These are phyloP conservation scores for Fraxinus sp. DNA, from an alignment of 305 asterid genomes.

Conservation along the genomic window DNA sequence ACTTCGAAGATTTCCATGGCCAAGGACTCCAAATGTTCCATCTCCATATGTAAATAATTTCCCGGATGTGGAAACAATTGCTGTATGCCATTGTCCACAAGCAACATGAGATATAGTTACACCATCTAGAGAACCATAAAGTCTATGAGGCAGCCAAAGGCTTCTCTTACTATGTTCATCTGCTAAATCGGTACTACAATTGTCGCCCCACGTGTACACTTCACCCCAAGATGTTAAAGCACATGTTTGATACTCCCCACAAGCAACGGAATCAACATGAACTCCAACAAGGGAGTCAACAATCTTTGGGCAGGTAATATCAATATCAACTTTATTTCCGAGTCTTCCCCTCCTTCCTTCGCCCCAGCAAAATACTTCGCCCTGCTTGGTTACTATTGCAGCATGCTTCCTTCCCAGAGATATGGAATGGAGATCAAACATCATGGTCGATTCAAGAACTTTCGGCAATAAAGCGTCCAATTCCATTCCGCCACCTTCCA, in stretches of 20 bases:
- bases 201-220: constrained; percentile 47
- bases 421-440: constrained; percentile 44
- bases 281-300: constrained; percentile 39
- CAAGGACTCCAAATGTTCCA: constrained; percentile 58
- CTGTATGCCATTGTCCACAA: constrained; percentile 56
- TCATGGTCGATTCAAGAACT: constrained; percentile 43
- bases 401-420: constrained; percentile 48
- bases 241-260: constrained; percentile 48
- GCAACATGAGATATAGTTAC: constrained; percentile 36
- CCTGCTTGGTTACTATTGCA: constrained; percentile 46
- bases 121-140: constrained; percentile 37
- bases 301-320: constrained; percentile 35
- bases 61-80: constrained; percentile 43
- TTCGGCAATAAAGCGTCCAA: constrained; percentile 44
- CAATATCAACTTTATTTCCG: constrained; percentile 45
- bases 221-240: constrained; percentile 48
- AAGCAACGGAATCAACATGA: constrained; percentile 32
- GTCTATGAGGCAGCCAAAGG: constrained; percentile 44
- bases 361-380: constrained; percentile 55
- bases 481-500: constrained; percentile 32
- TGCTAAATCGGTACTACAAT: constrained; percentile 23
- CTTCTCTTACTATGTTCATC: constrained; percentile 28
- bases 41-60: constrained; percentile 46
- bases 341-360: constrained; percentile 51
- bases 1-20: constrained; percentile 44